Evolutionary conservation across 345 rosid species (phyloP), one percentile per base, ranked within the genome.

Genomic region (Gossypium mustelinum): DNA sequence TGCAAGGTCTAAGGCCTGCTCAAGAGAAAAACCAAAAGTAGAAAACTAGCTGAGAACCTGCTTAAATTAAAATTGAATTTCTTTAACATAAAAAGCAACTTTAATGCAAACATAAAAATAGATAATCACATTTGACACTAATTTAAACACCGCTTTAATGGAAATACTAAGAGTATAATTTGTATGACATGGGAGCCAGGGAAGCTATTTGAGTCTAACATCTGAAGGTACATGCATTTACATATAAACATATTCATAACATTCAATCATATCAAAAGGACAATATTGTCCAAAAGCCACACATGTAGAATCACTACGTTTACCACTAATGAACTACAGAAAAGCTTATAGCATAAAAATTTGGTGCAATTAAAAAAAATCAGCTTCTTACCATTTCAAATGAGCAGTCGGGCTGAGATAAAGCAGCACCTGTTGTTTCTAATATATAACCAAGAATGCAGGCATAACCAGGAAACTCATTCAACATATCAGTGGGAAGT

Each of bases 401-500:
- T 66, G 94, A 85, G 84, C 98, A 90, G 44, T 83, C 86, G 41
- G 97, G 91, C 81, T 83, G 92, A 58, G 91, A 87, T 75, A 93
- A 83, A 79, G 90, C 83, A 82, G 86, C 87, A 78, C 86, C 87
- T 69, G 98, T 94, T 73, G 88, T 87, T 83, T 96, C 99, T 82
- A 96, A 80, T 12, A 84, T 80, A 78, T 93, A 93, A 76, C 94
- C 99, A 78, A 96, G 97, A 69, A 96, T 91, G 77, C 98, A 92
- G 66, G 98, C 98, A 83, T 86, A 84, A 65, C 92, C 82, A 66
- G 99, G 97, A 80, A 84, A 87, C 73, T 86, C 89, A 50, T 69
- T 72, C 45, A 89, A 85, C 67, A 86, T 75, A 82, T 91, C 97
- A 57, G 71, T 56, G 9, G 97, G 97, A 70, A 91, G 85, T 54